Base-by-base conservation (phyloP, 2,329 filamentous ascomycete genomes). In the Arthrobotrys iridis region DNA sequence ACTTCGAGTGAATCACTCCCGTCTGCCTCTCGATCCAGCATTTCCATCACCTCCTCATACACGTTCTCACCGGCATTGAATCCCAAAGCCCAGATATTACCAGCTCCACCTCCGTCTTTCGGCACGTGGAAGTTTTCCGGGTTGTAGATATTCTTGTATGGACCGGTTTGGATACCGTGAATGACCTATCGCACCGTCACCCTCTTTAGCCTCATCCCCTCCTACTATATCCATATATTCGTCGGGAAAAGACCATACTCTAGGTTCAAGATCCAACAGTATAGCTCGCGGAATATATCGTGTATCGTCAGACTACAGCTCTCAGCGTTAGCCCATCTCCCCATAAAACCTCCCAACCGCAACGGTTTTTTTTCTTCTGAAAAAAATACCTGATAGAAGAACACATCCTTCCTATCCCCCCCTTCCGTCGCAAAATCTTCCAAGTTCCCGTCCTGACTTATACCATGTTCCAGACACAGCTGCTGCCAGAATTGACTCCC, bases 401-500 rank as follows among this genome's bases (percentile, higher is more conserved):
- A 98, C 76, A 99, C 95, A 83, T 99, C 95, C 83, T 99, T 99
- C 79, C 95, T 90, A 84, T 99, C 95, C 78, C 94, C 93, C 81
- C 95, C 95, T 83, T 98, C 95, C 57, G 93, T 97, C 81, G 95
- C 95, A 85, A 97, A 97, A 83, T 97, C 93, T 82, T 97, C 93
- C 71, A 99, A 87, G 82, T 98, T 98, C 71, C 95, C 95, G 84
- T 98, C 93, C 82, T 95, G 93, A 81, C 91, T 97, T 84, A 99
- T 99, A 77, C 96, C 95, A 82, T 99, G 95, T 84, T 99, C 95
- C 82, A 94, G 91, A 83, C 95, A 99, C 75, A 98, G 88, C 84
- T 98, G 95, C 83, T 98, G 94, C 95, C 95, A 99, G 84, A 99
- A 99, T 82, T 98, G 93, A 81, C 92, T 94, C 74, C 95, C 95